Evolutionary conservation across 495 filamentous ascomycete species (phyloP), one percentile per base, ranked within the genome.

Genomic region (Coniosporium apollinis): DNA sequence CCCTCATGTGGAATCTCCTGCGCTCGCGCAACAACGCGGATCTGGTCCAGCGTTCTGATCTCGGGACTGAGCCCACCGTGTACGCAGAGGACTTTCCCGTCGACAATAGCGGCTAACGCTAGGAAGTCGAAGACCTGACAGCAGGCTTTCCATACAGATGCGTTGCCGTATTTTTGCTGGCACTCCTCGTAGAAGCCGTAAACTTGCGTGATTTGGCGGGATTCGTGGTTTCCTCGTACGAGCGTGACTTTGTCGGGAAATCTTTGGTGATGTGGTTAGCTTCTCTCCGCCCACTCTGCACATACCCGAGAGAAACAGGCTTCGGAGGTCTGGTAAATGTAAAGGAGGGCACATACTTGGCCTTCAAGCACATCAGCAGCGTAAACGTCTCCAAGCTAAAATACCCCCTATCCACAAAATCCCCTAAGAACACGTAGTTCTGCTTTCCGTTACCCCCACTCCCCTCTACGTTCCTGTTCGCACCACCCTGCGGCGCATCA

Each of bases 141-240:
- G 60, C 89, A 97, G 0, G 86, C 82, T 59, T 97, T 97, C 89
- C 89, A 97, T 14, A 97, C 89, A 6, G 83, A 92, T 4, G 89
- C 89, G 54, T 94, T 96, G 38, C 87, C 87, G 50, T 97, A 97
- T 52, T 97, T 97, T 46, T 82, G 79, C 49, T 92, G 81, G 57
- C 89, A 97, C 51, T 97, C 89, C 48, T 96, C 89, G 62, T 96
- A 94, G 61, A 97, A 97, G 3, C 89, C 89, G 49, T 97, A 97
- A 4, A 97, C 89, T 54, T 94, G 87, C 6, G 89, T 97, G 40
- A 97, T 97, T 53, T 97, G 89, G 11, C 89, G 76, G 13, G 87
- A 94, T 50, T 97, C 89, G 55, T 97, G 89, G 48, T 97, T 97
- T 19, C 89, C 89, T 22, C 89, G 86, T 19, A 97, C 85, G 25